Evolutionary conservation across 2,329 filamentous ascomycete genomes (phyloP).

Genomic region (Paecilomyces niveus): DNA sequence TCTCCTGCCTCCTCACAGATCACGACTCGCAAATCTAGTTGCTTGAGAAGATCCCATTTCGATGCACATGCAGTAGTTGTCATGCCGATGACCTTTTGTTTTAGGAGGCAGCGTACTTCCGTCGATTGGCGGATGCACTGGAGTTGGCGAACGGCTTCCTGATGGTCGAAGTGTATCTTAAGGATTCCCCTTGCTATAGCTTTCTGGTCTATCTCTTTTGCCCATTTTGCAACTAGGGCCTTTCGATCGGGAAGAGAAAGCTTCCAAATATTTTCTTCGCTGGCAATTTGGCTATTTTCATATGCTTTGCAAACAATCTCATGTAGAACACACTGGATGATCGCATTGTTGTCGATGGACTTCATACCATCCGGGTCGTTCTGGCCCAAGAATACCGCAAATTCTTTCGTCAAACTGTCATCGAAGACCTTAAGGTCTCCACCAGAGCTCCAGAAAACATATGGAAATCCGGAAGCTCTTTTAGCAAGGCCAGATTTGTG

Average conservation of each 20-base stretch:
- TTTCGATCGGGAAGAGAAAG: not conserved
- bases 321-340: not conserved
- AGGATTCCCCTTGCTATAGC: not conserved
- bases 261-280: not conserved
- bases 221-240: not conserved
- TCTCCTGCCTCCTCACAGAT: conserved; percentile 64
- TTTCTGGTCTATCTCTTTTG: not conserved
- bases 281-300: not conserved
- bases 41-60: conserved; percentile 20
- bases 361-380: not conserved
- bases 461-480: conserved; percentile 3
- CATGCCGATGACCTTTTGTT: not conserved
- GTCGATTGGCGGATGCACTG: not conserved
- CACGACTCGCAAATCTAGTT: conserved; percentile 33
- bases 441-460: conserved; percentile 3
- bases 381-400: not conserved
- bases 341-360: not conserved
- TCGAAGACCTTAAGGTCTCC: not conserved
- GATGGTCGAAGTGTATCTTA: not conserved
- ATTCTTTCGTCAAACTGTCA: not conserved
- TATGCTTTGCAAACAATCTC: not conserved
- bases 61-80: not conserved
- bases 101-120: not conserved
- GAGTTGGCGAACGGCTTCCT: not conserved
- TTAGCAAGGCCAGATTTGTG: not conserved